Base-by-base conservation (phyloP, 352 stramenopile species). In the Pythium volutum region DNA sequence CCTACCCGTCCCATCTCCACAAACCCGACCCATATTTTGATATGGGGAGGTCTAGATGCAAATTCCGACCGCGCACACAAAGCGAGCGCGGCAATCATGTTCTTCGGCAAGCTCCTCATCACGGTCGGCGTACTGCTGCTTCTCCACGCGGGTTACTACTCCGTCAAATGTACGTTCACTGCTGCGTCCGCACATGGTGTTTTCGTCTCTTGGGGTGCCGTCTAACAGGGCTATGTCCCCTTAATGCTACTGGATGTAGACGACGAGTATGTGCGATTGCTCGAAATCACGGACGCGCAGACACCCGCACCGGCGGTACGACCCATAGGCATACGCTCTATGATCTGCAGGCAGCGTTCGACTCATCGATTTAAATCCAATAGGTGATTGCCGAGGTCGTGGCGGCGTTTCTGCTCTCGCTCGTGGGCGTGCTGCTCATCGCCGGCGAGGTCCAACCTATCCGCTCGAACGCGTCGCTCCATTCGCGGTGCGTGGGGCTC, bases 71-170 rank as follows among this genome's bases (percentile, higher is more conserved):
- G 26, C 33, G 18, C 36, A 43, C 9, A 16, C 14, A 43, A 22
- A 18, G 12, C 33, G 7, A 43, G 36, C 36, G 36, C n/a, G 18
- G 36, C 36, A 25, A 52, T 9, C 8, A 68, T 68, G 65, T 66
- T 82, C 57, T 67, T 91, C 43, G 81, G 84, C 54, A 90, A 89
- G 69, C 53, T 91, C 55, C 54, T 93, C 33, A 82, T 93, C 65
- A 72, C 75, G 27, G 31, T 89, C 46, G 84, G 79, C 67, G 70
- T 77, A 59, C 62, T 88, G 31, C 67, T 91, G 61, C 73, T 93
- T 46, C 59, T 91, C 43, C 84, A 93, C 66, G 81, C 81, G 1
- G 81, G 81, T 53, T 93, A 93, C 70, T 93, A 91, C 72, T 88
- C 84, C 14, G 71, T 93, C 58, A 73, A 91, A 58, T 93, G 84